Percentiles rank a stretch among this genome's conserved stretches.
phyloP scores from a whole-genome alignment of 345 rosid genomes.

The Eucalyptus polybractea region DNA sequence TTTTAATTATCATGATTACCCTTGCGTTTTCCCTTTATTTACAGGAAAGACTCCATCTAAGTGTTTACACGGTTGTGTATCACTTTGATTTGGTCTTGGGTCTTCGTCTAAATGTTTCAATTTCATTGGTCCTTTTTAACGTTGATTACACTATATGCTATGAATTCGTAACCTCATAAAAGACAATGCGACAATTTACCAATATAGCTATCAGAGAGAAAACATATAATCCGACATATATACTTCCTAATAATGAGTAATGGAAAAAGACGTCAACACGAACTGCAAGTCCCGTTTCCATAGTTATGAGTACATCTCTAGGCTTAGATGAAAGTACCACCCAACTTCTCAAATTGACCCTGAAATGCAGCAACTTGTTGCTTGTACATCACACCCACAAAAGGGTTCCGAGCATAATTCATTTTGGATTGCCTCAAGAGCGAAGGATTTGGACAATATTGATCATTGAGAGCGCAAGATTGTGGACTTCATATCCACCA shows the following conservation, averaged over 20 bases:
- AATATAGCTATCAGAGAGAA: no score
- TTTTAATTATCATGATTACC: neutral
- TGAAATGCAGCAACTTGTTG: neutral
- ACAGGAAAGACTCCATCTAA: neutral
- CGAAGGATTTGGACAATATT: no score
- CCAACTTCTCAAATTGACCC: neutral
- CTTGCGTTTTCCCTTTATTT: neutral
- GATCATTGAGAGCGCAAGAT: no score
- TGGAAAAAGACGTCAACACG: no score
- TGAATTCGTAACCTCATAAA: neutral
- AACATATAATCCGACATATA: no score
- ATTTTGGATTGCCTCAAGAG: neutral
- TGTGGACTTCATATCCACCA: no score
- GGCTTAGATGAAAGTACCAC: neutral
- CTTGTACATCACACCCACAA: neutral
- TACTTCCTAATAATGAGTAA: neutral
- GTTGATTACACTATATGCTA: no score
- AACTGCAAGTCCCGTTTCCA: neutral
- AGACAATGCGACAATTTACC: neutral
- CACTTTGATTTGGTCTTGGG: neutral
- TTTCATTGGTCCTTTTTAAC: neutral
- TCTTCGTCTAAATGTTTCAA: neutral
- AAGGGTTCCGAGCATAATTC: neutral
- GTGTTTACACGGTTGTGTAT: neutral
- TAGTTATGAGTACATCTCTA: neutral